Percentiles rank a stretch among this genome's conserved stretches.
phyloP scores from a whole-genome alignment of 2,329 filamentous ascomycete genomes.

The Ceratocystiopsis sp. region DNA sequence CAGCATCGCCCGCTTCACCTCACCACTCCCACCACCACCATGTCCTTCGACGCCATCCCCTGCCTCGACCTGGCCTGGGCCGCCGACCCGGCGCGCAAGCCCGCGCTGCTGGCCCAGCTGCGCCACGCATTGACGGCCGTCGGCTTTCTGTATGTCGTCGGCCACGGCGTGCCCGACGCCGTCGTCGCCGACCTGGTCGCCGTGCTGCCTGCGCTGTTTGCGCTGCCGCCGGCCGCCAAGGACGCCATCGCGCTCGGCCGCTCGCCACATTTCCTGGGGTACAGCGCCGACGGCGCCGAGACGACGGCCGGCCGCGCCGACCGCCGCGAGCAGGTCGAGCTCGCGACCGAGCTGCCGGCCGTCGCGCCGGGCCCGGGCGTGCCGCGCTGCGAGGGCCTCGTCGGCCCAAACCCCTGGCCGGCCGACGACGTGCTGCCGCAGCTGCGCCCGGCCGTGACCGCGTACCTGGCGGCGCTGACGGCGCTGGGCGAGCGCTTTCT shows the following conservation, averaged over 20 bases:
- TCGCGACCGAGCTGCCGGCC: slow-evolving; percentile 34
- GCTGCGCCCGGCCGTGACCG: slow-evolving; percentile 21
- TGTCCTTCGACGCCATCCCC: slow-evolving; percentile 19
- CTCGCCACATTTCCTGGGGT: slow-evolving; percentile 44
- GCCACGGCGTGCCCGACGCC: slow-evolving; percentile 25
- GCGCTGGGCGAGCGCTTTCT: slow-evolving; percentile 35
- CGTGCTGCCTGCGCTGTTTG: slow-evolving; percentile 26
- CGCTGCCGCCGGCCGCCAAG: slow-evolving; percentile 21
- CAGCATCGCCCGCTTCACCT: no score
- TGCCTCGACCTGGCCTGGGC: slow-evolving; percentile 30
- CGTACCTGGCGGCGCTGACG: slow-evolving; percentile 34
- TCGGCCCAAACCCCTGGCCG: slow-evolving; percentile 23
- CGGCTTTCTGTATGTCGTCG: slow-evolving; percentile 35
- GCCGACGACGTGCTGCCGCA: neutral
- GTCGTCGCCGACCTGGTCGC: slow-evolving; percentile 21
- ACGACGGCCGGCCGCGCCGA: slow-evolving; percentile 35
- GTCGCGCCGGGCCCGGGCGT: slow-evolving; percentile 20
- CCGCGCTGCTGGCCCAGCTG: slow-evolving; percentile 22
- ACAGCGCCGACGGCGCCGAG: slow-evolving; percentile 36
- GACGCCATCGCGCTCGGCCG: slow-evolving; percentile 26
- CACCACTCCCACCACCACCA: no score
- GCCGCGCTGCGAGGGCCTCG: slow-evolving; percentile 18
- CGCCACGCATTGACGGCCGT: slow-evolving; percentile 29
- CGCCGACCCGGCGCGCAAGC: slow-evolving; percentile 17
- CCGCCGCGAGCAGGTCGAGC: slow-evolving; percentile 40